Base-by-base conservation (phyloP, 169 alveolate species). In the Perkinsus chesapeaki region DNA sequence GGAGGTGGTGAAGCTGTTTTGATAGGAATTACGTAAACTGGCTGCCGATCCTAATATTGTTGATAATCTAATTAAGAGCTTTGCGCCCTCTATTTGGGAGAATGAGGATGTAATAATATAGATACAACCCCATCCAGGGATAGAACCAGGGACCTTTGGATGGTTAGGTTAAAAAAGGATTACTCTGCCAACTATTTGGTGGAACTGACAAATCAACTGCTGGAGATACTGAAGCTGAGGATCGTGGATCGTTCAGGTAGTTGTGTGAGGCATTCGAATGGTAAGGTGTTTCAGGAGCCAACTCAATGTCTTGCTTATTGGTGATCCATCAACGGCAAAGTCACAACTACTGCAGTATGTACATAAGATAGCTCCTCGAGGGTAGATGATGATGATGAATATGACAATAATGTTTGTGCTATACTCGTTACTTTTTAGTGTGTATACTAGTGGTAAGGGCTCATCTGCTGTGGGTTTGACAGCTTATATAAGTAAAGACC, bases 311-410 rank as follows among this genome's bases (percentile, higher is more conserved):
- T 96, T 99, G 92, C 96, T 99, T 37, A 98, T 99, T 92, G 99
- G 99, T 47, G 99, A 99, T 95, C 99, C 99, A 5, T 98, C 99
- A 5, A 98, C 99, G 36, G 99, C 99, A 39, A 99, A 99, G 96
- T 98, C 99, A 39, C 99, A 99, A 95, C 96, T 99, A 92, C 96
- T 99, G 91, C 98, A 98, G 96, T 98, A 98, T 95, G 99, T 98
- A 1, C 99, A 98, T 95, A 97, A 98, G 93, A 92, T 98, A 47
- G 98, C 99, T 5, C 99, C 99, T 23, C 97, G 99, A 95, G 99
- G 99, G 39, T 92, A 92, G 39, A 1, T 39, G 91, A 1, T 39
- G 91, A 12, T 39, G 91, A 73, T 39, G 37, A 31, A 31, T 0
- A 93, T 92, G n/a, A n/a, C n/a, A n/a, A n/a, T n/a, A n/a, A 23